A percentile compares a stretch with the other conserved stretches of the same genome.
phyloP scores from a whole-genome alignment of 345 rosid species.

The Aethionema arabicum region DNA sequence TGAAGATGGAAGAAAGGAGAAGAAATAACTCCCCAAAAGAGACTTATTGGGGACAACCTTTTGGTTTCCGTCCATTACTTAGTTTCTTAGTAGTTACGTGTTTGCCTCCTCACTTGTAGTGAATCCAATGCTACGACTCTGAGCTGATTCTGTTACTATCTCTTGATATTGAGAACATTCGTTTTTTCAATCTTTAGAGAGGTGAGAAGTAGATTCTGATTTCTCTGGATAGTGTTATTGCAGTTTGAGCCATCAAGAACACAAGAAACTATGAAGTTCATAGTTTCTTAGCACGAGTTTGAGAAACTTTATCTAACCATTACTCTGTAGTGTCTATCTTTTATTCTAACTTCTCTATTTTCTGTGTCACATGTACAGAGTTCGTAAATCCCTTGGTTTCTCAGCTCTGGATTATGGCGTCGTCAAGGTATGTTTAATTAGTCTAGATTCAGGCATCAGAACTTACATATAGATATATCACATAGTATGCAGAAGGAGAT shows the following conservation, averaged over 20 bases:
- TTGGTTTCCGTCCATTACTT: background rate
- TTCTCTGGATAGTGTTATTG: too few relatives aligned
- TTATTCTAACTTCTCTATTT: background rate
- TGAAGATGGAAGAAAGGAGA: too few relatives aligned
- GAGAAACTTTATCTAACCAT: background rate
- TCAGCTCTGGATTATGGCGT: too few relatives aligned
- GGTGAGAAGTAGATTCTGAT: background rate
- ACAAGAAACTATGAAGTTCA: background rate
- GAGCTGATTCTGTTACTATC: background rate
- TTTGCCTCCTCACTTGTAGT: background rate
- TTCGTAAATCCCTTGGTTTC: too few relatives aligned
- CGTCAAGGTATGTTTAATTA: background rate
- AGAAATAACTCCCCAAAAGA: too few relatives aligned
- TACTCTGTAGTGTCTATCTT: background rate
- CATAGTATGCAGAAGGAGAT: background rate
- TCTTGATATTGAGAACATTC: background rate
- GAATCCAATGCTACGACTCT: background rate
- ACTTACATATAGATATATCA: background rate
- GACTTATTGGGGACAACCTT: background rate
- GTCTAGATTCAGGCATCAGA: background rate
- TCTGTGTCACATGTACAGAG: too few relatives aligned
- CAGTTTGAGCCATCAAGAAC: too few relatives aligned
- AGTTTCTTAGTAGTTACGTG: slow-evolving; percentile 1
- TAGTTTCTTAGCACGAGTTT: background rate
- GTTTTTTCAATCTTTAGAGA: background rate